Percentiles rank a stretch among this genome's conserved stretches.
Evolutionary conservation across 108 stramenopile species (phyloP).

Genomic region (Fragilaria crotonensis): DNA sequence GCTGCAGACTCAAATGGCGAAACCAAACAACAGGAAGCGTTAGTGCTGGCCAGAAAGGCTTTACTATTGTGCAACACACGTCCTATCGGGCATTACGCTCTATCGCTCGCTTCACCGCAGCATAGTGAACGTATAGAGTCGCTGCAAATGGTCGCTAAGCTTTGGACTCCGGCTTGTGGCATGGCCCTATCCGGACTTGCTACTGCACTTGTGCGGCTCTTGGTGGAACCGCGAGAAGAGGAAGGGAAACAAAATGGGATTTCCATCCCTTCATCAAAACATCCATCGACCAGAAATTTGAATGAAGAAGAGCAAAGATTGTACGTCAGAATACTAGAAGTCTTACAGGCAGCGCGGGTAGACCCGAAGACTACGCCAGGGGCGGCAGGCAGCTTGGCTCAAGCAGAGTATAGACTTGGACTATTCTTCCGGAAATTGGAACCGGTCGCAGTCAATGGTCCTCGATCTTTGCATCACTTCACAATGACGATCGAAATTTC

Average conservation of each 20-base stretch:
- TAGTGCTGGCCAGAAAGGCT: not conserved
- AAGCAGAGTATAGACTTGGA: conserved; percentile 22
- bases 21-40: not conserved
- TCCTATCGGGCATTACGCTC: not conserved
- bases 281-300: conserved; percentile 12
- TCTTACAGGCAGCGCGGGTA: not conserved
- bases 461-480: conserved; percentile 16
- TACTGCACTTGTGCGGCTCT: conserved; percentile 11
- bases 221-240: conserved; percentile 28
- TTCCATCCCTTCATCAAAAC: not conserved
- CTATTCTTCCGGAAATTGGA: conserved; percentile 38
- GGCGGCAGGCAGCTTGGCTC: not conserved
- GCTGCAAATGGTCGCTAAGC: not conserved
- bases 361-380: not conserved
- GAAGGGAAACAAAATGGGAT: conserved; percentile 5
- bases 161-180: not conserved
- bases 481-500: conserved; percentile 2
- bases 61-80: not conserved
- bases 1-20: not conserved
- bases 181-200: not conserved
- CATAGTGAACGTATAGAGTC: not conserved
- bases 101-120: not conserved
- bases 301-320: not conserved
- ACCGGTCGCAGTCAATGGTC: conserved; percentile 4
- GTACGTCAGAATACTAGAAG: conserved; percentile 2